Percentiles rank a stretch among this genome's conserved stretches.
Evolutionary conservation across 225 moss, liverwort and hornwort genomes (phyloP).

Genomic region (Anthoceros angustus): DNA sequence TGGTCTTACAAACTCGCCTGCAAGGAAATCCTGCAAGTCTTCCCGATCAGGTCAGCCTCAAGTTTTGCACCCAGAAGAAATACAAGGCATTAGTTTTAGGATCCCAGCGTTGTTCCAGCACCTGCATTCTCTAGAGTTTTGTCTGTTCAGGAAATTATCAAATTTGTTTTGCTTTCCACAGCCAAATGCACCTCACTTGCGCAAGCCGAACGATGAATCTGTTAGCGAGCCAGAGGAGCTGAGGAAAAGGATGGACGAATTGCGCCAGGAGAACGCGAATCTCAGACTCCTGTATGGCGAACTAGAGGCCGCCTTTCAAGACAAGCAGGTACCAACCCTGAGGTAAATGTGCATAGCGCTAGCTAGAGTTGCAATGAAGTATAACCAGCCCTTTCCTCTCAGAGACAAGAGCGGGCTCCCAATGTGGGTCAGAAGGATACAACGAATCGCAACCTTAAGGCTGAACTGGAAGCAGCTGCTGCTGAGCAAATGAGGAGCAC

Average conservation of each 20-base stretch:
- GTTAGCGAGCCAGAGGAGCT: conserved; percentile 13
- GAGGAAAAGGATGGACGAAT: conserved; percentile 15
- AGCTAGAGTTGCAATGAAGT: too few relatives aligned
- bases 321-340: conserved; percentile 14
- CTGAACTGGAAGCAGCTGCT: conserved; percentile 24
- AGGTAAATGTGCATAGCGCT: neutral
- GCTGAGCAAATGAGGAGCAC: neutral
- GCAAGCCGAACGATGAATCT: too few relatives aligned
- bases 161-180: conserved; percentile 10
- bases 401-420: conserved; percentile 8
- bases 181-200: conserved; percentile 12
- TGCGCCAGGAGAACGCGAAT: conserved; percentile 23
- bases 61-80: too few relatives aligned
- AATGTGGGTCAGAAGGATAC: conserved; percentile 16
- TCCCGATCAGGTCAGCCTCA: too few relatives aligned
- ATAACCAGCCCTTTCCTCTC: too few relatives aligned
- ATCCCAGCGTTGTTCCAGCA: too few relatives aligned
- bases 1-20: too few relatives aligned
- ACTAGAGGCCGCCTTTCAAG: conserved; percentile 13
- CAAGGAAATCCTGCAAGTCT: too few relatives aligned
- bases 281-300: conserved; percentile 24
- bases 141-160: too few relatives aligned
- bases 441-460: conserved; percentile 28
- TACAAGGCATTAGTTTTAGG: too few relatives aligned
- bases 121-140: too few relatives aligned